Percentiles rank a stretch among this genome's conserved stretches.
These are phyloP conservation scores for Persicaria maculosa DNA, from an alignment of 148 eudicot genomes.

Conservation along the genomic window DNA sequence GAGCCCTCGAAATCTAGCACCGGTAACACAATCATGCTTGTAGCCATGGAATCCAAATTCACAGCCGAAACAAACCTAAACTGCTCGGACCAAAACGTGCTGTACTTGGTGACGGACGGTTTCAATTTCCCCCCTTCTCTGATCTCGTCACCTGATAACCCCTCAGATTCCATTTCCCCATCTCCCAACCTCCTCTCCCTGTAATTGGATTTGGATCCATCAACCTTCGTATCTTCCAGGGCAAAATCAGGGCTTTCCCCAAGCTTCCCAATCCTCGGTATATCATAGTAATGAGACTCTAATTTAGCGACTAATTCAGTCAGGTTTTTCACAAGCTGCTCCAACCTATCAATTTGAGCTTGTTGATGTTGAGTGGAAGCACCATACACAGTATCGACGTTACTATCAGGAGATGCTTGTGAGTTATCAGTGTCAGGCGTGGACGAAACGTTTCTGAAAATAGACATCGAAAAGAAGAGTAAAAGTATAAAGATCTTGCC, in stretches of 20 bases:
- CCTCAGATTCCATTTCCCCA: slow-evolving; percentile 17
- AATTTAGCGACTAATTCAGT: slow-evolving; percentile 57
- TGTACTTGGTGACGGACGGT: slow-evolving; percentile 53
- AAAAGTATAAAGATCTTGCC: slow-evolving; percentile 43
- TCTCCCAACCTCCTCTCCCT: background rate
- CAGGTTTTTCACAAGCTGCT: slow-evolving; percentile 57
- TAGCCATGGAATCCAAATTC: slow-evolving; percentile 52
- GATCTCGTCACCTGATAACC: slow-evolving; percentile 8
- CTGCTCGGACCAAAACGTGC: slow-evolving; percentile 80
- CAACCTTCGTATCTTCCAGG: slow-evolving; percentile 10
- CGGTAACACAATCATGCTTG: slow-evolving; percentile 62
- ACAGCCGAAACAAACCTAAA: slow-evolving; percentile 83
- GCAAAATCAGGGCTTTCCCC: slow-evolving; percentile 9
- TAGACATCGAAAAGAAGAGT: slow-evolving; percentile 23
- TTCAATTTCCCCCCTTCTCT: slow-evolving; percentile 23
- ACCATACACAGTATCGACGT: background rate
- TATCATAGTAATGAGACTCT: slow-evolving; percentile 35
- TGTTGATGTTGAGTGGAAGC: slow-evolving; percentile 26
- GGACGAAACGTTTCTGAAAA: slow-evolving; percentile 10
- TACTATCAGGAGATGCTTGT: background rate
- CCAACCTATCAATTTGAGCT: slow-evolving; percentile 64
- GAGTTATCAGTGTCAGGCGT: slow-evolving; percentile 17
- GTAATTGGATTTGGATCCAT: background rate
- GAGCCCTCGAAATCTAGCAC: slow-evolving; percentile 64
- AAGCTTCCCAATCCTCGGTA: slow-evolving; percentile 14